Conservation (phyloP, 371 early-diverging fungal genomes). For the Mortierella sp. region DNA sequence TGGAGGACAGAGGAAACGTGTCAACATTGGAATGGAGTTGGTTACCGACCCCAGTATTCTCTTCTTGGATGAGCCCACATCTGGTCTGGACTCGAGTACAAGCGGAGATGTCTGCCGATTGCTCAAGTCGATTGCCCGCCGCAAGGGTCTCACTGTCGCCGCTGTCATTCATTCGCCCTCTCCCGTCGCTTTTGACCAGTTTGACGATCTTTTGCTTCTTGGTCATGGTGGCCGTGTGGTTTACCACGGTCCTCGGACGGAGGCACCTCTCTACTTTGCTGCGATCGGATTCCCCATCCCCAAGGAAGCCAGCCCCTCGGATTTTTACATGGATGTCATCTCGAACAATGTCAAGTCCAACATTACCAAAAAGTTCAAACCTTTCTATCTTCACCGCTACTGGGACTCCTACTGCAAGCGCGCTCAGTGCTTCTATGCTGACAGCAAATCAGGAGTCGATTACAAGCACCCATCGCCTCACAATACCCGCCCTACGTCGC, state of each 20-base stretch:
- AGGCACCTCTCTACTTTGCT: slow-evolving; percentile 66
- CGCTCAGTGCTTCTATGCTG: slow-evolving; percentile 63
- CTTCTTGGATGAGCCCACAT: slow-evolving; percentile 96
- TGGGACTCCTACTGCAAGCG: slow-evolving; percentile 57
- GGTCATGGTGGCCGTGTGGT: slow-evolving; percentile 76
- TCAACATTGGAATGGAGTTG: slow-evolving; percentile 90
- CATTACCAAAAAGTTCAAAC: slow-evolving; percentile 54
- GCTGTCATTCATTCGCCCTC: slow-evolving; percentile 86
- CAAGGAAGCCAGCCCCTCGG: slow-evolving; percentile 66
- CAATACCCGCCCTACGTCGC: slow-evolving; percentile 73
- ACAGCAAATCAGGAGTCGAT: slow-evolving; percentile 88
- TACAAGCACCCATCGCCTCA: slow-evolving; percentile 46
- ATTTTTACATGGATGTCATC: slow-evolving; percentile 76
- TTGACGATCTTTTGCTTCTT: slow-evolving; percentile 80
- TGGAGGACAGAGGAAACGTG: slow-evolving; percentile 91
- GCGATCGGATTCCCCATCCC: slow-evolving; percentile 71
- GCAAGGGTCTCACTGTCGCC: slow-evolving; percentile 74
- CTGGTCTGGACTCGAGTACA: slow-evolving; percentile 84
- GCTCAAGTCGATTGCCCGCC: slow-evolving; percentile 67
- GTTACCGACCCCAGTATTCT: slow-evolving; percentile 91
- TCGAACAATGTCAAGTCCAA: slow-evolving; percentile 56
- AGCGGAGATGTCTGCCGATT: slow-evolving; percentile 75
- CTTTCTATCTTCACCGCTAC: slow-evolving; percentile 46
- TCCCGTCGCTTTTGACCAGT: slow-evolving; percentile 70
- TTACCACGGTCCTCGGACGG: slow-evolving; percentile 70